Percentiles rank a stretch among this genome's conserved stretches.
phyloP scores from a whole-genome alignment of 768 basidiomycete genomes.

The Pleurotus sapidus region DNA sequence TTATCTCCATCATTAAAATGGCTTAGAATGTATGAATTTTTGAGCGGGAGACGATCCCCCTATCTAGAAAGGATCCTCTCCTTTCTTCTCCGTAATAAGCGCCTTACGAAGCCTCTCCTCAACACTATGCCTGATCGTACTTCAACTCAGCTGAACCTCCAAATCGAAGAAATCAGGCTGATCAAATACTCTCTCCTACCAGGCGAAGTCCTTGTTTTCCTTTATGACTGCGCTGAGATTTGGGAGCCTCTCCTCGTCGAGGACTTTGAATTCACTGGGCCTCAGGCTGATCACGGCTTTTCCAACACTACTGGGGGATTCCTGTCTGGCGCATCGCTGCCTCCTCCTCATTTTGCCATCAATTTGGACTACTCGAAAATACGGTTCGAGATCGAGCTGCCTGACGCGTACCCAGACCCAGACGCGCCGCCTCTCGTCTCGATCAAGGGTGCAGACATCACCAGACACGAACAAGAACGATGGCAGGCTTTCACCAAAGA shows the following conservation, averaged over 20 bases:
- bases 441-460: constrained; percentile 45
- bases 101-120: no score
- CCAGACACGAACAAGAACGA: constrained; percentile 43
- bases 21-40: no score
- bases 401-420: constrained; percentile 12
- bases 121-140: neutral
- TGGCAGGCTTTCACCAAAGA: constrained; percentile 42
- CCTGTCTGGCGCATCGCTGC: constrained; percentile 6
- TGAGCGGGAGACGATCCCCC: no score
- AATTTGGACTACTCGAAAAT: constrained; percentile 22
- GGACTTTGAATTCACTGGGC: neutral
- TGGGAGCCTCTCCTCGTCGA: constrained; percentile 20
- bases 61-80: no score
- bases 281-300: neutral
- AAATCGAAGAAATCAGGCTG: constrained; percentile 54
- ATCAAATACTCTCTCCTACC: constrained; percentile 63
- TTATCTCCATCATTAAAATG: no score
- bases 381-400: constrained; percentile 33
- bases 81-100: no score
- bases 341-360: constrained; percentile 32
- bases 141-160: constrained; percentile 1
- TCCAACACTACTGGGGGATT: constrained; percentile 1
- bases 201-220: constrained; percentile 47
- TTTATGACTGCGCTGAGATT: constrained; percentile 28
- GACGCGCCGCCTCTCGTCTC: constrained; percentile 21